phyloP scores from a whole-genome alignment of 306 rosid genomes.

The Sicyos baderoa region DNA sequence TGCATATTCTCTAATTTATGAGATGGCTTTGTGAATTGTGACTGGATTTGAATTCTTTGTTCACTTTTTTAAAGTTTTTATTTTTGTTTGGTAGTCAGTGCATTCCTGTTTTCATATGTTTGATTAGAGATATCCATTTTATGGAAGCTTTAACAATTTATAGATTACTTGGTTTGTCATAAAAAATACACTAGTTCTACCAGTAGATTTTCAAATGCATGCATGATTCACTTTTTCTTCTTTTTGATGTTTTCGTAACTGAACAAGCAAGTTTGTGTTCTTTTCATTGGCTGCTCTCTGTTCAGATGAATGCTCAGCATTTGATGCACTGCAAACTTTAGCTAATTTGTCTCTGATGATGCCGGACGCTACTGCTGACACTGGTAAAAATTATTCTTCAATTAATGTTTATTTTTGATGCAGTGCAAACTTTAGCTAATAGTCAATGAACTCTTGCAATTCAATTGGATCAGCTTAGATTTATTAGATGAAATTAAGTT shows the following conservation, averaged over 20 bases:
- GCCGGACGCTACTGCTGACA: constrained; percentile 51
- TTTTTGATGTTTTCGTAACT: neutral
- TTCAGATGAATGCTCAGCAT: constrained; percentile 66
- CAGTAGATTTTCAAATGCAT: neutral
- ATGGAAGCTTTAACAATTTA: neutral
- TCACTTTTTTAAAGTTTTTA: neutral
- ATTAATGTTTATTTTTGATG: neutral
- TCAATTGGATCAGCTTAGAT: neutral
- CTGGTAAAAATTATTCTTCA: constrained; percentile 39
- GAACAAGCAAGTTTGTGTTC: constrained; percentile 19
- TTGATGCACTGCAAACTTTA: constrained; percentile 79
- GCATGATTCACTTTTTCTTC: no score
- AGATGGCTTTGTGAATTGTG: neutral
- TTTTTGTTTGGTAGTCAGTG: neutral
- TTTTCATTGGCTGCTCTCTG: constrained; percentile 24
- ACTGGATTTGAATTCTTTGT: neutral
- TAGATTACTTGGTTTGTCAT: neutral
- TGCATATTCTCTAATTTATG: constrained; percentile 6
- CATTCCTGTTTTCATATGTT: neutral
- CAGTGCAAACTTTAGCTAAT: no score
- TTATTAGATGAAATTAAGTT: constrained; percentile 15
- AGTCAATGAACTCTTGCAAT: neutral
- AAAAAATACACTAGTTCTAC: neutral
- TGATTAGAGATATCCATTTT: neutral
- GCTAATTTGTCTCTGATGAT: constrained; percentile 90